phyloP scores from a whole-genome alignment of 2,329 filamentous ascomycete genomes.

The Domatiomyces catenatus region DNA sequence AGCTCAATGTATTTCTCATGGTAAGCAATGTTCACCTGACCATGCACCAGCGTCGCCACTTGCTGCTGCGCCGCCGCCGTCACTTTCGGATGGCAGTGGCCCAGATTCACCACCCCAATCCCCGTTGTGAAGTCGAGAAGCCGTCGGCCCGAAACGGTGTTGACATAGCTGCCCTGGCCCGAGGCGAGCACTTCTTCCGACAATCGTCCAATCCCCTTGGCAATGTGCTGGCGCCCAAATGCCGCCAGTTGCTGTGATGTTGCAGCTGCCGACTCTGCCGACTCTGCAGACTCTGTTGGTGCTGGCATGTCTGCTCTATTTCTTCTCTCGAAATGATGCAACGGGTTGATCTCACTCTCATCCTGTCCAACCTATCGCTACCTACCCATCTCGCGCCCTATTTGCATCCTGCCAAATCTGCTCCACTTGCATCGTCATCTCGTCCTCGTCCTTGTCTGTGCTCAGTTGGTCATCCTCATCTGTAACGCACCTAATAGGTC shows the following conservation, averaged over 20 bases:
- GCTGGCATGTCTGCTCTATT: neutral
- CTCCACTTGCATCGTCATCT: too few species aligned
- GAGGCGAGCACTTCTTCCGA: constrained; percentile 19
- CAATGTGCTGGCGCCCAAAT: constrained; percentile 17
- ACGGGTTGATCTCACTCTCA: too few species aligned
- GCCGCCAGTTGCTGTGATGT: constrained; percentile 15
- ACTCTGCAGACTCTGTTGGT: neutral
- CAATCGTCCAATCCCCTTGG: constrained; percentile 17
- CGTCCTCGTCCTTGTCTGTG: too few species aligned
- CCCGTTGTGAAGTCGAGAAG: constrained; percentile 24
- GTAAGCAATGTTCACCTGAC: constrained; percentile 28
- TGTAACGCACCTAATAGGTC: too few species aligned
- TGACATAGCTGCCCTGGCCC: constrained; percentile 22
- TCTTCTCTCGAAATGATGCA: neutral
- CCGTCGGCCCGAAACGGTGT: constrained; percentile 18
- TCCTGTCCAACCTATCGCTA: too few species aligned
- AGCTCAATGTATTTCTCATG: constrained; percentile 25
- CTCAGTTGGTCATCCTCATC: too few species aligned
- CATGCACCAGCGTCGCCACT: constrained; percentile 25
- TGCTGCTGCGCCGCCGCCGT: constrained; percentile 24
- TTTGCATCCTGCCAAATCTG: too few species aligned
- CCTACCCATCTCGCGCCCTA: too few species aligned
- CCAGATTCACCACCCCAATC: constrained; percentile 23
- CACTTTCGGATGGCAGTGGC: constrained; percentile 24
- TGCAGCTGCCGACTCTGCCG: neutral